Evolutionary conservation across 2,329 filamentous ascomycete genomes (phyloP), one percentile per base, ranked within the genome.

Genomic region (Trichoderma sp.): DNA sequence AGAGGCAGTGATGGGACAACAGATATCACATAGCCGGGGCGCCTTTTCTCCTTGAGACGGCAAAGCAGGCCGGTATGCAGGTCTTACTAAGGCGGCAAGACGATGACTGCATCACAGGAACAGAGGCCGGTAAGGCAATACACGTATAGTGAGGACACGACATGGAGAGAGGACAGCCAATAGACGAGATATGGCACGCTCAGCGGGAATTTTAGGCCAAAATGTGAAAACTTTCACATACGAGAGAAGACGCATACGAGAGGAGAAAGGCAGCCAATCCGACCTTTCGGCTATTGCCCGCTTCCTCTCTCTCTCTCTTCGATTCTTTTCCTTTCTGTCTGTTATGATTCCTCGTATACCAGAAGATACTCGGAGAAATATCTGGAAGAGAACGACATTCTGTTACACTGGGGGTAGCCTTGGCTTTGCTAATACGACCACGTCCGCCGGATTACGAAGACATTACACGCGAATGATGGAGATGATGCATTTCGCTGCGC

Each of bases 1-100:
- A 63, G 59, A 63, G 48, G 59, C 50, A 41, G 50, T 63, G 59
- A 63, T 60, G 45, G 28, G 45, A 55, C 34, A 14, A 39, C 34
- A 14, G 34, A 10, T 63, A 63, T 55, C 59, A 63, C 59, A 51
- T 14, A 21, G n/a, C 48, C 30, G 39, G 59, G 50, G 45, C 59
- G 41, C 34, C n/a, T 28, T 21, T 34, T 50, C 24, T 39, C 7
- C 12, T 12, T 2, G 12, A 14, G 34, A 26, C 44, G 19, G 30
- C 5, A 60, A 39, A 60, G 48, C 45, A 48, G 47, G 50, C 39
- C 52, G 52, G 52, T 56, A 39, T 56, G 30, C 30, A 39, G 39
- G 28, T 19, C 12, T 30, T 30, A 39, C 34, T 39, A 39, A 39
- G 34, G 12, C 34, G 34, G 34, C 34, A 39, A 39, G 34, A 12